Conservation (phyloP, 257 asterid species). For the Plantago ovata region DNA sequence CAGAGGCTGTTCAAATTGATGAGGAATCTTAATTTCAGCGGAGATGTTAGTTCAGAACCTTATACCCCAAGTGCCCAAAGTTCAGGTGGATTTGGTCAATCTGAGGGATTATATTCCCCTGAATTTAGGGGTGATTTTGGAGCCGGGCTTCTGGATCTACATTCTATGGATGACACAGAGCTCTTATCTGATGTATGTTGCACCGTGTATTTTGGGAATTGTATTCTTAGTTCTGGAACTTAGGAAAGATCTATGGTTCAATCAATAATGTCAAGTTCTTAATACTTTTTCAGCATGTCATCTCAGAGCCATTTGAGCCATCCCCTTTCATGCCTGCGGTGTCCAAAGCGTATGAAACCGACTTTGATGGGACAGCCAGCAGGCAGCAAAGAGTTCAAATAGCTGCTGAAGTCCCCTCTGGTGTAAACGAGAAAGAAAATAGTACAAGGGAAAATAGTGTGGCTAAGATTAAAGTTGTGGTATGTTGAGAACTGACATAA, state of each 20-base stretch:
- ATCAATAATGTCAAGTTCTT: slow-evolving; percentile 18
- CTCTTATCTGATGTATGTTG: slow-evolving; percentile 86
- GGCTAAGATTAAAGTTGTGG: slow-evolving; percentile 98
- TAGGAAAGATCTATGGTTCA: slow-evolving; percentile 16
- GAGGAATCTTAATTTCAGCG: slow-evolving; percentile 90
- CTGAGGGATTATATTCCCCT: slow-evolving; percentile 71
- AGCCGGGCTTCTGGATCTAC: slow-evolving; percentile 92
- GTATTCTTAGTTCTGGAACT: slow-evolving; percentile 20
- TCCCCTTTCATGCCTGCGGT: slow-evolving; percentile 93
- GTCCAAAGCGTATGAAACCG: slow-evolving; percentile 63
- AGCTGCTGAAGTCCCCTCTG: slow-evolving; percentile 56
- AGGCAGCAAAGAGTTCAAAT: slow-evolving; percentile 52
- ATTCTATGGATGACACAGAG: slow-evolving; percentile 98
- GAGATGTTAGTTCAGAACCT: slow-evolving; percentile 83
- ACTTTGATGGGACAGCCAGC: slow-evolving; percentile 50
- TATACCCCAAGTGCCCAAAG: slow-evolving; percentile 71
- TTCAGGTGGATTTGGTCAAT: slow-evolving; percentile 56
- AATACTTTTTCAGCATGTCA: slow-evolving; percentile 70
- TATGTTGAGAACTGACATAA: slow-evolving; percentile 28
- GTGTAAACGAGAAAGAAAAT: slow-evolving; percentile 53
- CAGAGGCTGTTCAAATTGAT: slow-evolving; percentile 90
- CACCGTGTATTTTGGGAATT: slow-evolving; percentile 13
- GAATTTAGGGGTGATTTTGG: slow-evolving; percentile 94
- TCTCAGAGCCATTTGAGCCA: slow-evolving; percentile 88
- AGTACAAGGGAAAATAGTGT: slow-evolving; percentile 80